Evolutionary conservation across 2,329 filamentous ascomycete genomes (phyloP), one percentile per base, ranked within the genome.

Genomic region (Verticillium tricorpus): DNA sequence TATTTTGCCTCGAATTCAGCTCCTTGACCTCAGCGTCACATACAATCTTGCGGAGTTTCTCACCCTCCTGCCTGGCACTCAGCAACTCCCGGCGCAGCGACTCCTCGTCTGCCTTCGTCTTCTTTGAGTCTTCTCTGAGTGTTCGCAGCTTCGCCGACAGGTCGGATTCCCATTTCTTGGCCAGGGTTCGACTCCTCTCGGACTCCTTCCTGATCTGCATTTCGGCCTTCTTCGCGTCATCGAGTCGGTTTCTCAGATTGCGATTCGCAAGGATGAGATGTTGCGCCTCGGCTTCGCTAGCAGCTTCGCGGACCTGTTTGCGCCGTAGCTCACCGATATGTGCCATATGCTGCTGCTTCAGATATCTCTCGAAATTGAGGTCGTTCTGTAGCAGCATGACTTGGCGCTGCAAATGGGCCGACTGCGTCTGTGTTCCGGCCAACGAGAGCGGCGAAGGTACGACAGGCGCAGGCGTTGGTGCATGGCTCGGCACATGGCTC

Each of bases 281-380:
- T 67, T 94, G 90, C 2, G 89, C 92, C 70, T 95, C 91, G 0
- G 91, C 91, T 71, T 94, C 91, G 1, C 86, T 89, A 1, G 90
- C 89, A 8, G 90, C 90, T 72, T 93, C 89, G 66, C 85, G 85
- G 65, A 94, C 86, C 62, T 92, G 88, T 64, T 88, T 87, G 15
- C 90, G 83, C 67, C 91, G 88, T 52, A 95, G 76, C 69, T 92
- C 89, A 1, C 90, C 90, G 70, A 95, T 93, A 63, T 94, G 90
- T 2, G 88, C 85, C 66, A 93, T 85, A 72, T 94, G 91, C 69
- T 95, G 91, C 66, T 92, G 86, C 71, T 93, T 94, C 69, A 94
- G 82, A 73, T 92, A 94, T 31, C 90, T 83, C 72, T 95, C 92
- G 69, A 94, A 95, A 66, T 90, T 91, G 54, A 95, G 79, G 68